These are phyloP conservation scores for Crucihimalaya himalaica DNA, from an alignment of 345 rosid species.

Conservation along the genomic window DNA sequence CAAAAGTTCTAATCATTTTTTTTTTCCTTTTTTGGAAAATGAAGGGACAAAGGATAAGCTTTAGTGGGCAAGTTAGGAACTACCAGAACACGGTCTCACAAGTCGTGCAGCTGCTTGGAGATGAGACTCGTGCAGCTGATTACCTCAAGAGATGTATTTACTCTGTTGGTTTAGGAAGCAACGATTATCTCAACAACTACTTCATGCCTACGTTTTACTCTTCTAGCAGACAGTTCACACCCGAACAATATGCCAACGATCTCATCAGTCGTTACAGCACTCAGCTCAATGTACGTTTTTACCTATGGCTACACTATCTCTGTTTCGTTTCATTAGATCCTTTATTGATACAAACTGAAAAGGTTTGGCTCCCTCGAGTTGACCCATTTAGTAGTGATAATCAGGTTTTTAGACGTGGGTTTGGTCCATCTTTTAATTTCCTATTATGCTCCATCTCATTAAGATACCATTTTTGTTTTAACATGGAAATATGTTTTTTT, in stretches of 20 bases:
- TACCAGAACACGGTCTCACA: slow-evolving; percentile 66
- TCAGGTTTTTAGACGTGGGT: background rate
- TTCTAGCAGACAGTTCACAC: slow-evolving; percentile 55
- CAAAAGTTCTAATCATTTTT: background rate
- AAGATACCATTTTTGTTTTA: background rate
- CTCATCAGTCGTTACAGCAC: slow-evolving; percentile 62
- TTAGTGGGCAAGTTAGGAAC: slow-evolving; percentile 61
- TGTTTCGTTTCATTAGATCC: slow-evolving; percentile 2
- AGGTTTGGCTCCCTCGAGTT: background rate
- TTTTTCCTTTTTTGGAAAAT: background rate
- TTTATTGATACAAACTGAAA: background rate
- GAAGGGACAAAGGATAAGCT: slow-evolving; percentile 55
- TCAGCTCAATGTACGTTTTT: slow-evolving; percentile 58
- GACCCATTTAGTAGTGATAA: background rate
- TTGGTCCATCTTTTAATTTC: slow-evolving; percentile 6
- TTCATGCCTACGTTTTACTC: slow-evolving; percentile 80
- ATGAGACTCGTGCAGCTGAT: slow-evolving; percentile 51
- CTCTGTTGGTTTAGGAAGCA: slow-evolving; percentile 87
- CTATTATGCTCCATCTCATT: background rate
- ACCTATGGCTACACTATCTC: background rate
- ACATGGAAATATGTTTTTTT: background rate
- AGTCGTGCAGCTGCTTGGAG: slow-evolving; percentile 65
- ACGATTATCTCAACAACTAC: slow-evolving; percentile 93
- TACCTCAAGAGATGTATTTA: slow-evolving; percentile 73
- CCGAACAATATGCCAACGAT: slow-evolving; percentile 61